These are phyloP conservation scores for Rehmannia glutinosa DNA, from an alignment of 257 asterid genomes.

Conservation along the genomic window DNA sequence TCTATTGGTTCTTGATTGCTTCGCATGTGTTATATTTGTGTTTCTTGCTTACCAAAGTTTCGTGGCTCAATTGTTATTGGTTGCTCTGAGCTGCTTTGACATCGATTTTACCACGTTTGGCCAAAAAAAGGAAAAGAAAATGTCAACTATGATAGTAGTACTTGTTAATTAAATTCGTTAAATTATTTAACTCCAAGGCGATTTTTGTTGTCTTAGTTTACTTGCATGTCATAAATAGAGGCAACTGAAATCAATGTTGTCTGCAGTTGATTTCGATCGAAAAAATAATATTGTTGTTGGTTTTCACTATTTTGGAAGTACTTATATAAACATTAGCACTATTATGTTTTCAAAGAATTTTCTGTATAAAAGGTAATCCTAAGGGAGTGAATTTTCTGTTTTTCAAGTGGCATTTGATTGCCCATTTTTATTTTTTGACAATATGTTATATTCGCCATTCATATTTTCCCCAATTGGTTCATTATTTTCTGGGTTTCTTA, in stretches of 20 bases:
- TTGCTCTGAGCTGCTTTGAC: conserved; percentile 17
- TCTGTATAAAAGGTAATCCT: too few species aligned
- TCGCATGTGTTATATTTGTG: not conserved
- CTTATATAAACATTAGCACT: too few species aligned
- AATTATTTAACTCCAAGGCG: not conserved
- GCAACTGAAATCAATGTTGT: conserved; percentile 6
- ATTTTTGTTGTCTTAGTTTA: not conserved
- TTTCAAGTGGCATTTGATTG: too few species aligned
- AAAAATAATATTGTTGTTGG: not conserved
- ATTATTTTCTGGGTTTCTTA: too few species aligned
- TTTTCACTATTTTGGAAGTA: too few species aligned
- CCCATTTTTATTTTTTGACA: too few species aligned
- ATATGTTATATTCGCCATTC: too few species aligned
- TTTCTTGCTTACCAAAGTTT: not conserved
- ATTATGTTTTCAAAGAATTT: too few species aligned
- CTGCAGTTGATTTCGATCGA: not conserved
- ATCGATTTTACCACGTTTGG: too few species aligned
- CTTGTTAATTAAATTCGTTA: not conserved
- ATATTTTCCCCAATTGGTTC: too few species aligned
- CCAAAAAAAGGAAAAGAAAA: not conserved
- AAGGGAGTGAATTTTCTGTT: too few species aligned
- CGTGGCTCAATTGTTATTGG: not conserved
- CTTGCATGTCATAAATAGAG: not conserved
- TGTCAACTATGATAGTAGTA: not conserved
- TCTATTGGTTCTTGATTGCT: conserved; percentile 2